Base-by-base conservation (phyloP, 768 basidiomycete species). In the Mycena polygramma region DNA sequence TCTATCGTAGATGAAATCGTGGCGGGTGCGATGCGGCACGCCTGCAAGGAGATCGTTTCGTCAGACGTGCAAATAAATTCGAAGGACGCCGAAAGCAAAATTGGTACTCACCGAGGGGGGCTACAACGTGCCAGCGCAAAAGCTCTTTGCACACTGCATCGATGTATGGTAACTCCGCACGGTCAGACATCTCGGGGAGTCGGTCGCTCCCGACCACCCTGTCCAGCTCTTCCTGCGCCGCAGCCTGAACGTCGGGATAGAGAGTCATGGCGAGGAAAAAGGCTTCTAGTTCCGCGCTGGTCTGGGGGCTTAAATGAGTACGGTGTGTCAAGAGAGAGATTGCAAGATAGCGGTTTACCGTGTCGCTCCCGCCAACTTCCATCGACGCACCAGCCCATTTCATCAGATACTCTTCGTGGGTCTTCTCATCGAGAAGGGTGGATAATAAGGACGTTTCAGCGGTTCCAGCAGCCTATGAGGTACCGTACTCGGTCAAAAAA, bases 161-260 rank as follows among this genome's bases (percentile, higher is more conserved):
- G 24, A 77, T 41, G 60, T 76, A 78, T 20, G 75, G 73, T 2
- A 78, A 58, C 26, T 53, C 17, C 7, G 43, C 52, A 10, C 68
- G 45, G 22, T 78, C 77, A 7, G 60, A 66, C 8, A 76, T 30
- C 15, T 57, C 69, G 0, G 79, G 79, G 13, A 79, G 69, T 4
- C 77, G 57, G 35, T 70, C 78, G n/a, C 70, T 73, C 36, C 80
- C 80, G 14, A 83, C 13, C 2, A 82, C 70, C 6, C 57, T 69
- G 61, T 84, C 83, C n/a, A 84, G 53, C 63, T 84, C 80, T 35
- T 77, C 74, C 53, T 83, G 83, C 1, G 81, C 80, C 20, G 74
- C 45, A 7, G 15, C 48, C 61, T 84, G 83, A 5, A 80, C 78
- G 4, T 79, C 77, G 86, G 53, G 57, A 51, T 67, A 20, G 78